These are phyloP conservation scores for Suhomyces sp. DNA, from an alignment of 805 yeast species.

Conservation along the genomic window DNA sequence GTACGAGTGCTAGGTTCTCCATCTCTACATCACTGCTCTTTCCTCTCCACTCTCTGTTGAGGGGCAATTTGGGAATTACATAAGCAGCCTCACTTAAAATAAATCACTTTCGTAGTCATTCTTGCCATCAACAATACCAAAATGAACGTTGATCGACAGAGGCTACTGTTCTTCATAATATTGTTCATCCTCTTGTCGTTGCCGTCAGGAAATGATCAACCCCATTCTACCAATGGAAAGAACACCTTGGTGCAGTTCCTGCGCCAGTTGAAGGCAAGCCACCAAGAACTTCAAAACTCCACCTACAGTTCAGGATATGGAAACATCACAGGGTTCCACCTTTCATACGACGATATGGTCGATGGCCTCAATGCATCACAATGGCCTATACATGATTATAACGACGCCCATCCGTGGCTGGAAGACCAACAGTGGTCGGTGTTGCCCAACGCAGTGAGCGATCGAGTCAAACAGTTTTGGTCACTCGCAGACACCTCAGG, in stretches of 20 bases:
- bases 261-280: conserved; percentile 16
- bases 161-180: conserved; percentile 32
- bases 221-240: neutral
- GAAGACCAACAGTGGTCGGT: conserved; percentile 54
- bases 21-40: too few relatives aligned
- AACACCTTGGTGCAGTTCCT: conserved; percentile 15
- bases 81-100: neutral
- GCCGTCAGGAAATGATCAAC: conserved; percentile 18
- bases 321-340: conserved; percentile 67
- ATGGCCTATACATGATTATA: conserved; percentile 54
- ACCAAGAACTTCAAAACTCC: conserved; percentile 31
- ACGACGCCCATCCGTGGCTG: conserved; percentile 40
- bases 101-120: neutral
- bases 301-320: conserved; percentile 57
- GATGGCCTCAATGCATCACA: conserved; percentile 44
- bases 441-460: conserved; percentile 56
- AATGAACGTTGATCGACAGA: conserved; percentile 28
- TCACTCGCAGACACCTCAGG: neutral
- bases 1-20: too few relatives aligned
- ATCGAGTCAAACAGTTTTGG: conserved; percentile 55
- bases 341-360: conserved; percentile 59
- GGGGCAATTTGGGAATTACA: neutral
- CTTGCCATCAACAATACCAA: neutral
- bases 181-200: conserved; percentile 33
- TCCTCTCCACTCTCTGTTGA: neutral